These are phyloP conservation scores for Axilococcus clingmanii DNA, from an alignment of 139 green algal genomes.

Conservation along the genomic window DNA sequence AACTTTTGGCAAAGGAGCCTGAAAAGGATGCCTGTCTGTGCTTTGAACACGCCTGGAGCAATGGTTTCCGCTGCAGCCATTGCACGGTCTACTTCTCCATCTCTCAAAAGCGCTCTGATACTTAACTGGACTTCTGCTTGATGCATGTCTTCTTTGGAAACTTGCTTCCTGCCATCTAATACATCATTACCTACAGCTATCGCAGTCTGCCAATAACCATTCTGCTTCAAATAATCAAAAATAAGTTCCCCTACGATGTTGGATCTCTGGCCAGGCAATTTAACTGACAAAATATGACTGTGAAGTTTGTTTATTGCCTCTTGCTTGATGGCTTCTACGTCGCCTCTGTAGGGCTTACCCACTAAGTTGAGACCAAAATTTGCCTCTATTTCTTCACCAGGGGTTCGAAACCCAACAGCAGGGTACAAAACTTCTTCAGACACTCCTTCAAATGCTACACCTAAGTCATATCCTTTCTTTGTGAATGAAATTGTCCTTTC, in stretches of 20 bases:
- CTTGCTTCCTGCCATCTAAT: constrained; percentile 21
- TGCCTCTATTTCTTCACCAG: constrained; percentile 45
- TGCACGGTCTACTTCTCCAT: constrained; percentile 17
- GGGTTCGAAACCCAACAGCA: constrained; percentile 61
- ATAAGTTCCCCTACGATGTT: constrained; percentile 46
- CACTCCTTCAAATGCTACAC: constrained; percentile 61
- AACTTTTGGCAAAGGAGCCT: constrained; percentile 54
- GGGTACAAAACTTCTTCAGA: constrained; percentile 52
- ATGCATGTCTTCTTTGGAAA: constrained; percentile 1
- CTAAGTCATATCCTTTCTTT: constrained; percentile 55
- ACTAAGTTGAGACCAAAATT: constrained; percentile 47
- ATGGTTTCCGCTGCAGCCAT: constrained; percentile 18
- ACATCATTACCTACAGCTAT: constrained; percentile 42
- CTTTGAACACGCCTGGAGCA: constrained; percentile 33
- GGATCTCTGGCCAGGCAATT: constrained; percentile 8
- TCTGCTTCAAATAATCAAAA: constrained; percentile 57
- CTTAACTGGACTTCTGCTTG: constrained; percentile 3
- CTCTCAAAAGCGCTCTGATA: constrained; percentile 1
- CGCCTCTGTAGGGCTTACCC: constrained; percentile 19
- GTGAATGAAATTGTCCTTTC: constrained; percentile 43
- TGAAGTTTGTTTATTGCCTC: constrained; percentile 20
- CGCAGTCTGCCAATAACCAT: constrained; percentile 47
- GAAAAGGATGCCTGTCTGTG: constrained; percentile 38
- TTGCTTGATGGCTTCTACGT: constrained; percentile 20
- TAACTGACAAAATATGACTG: constrained; percentile 2